A percentile compares a stretch with the other conserved stretches of the same genome.
These are phyloP conservation scores for Emericellopsis atlantica DNA, from an alignment of 2,329 filamentous ascomycete genomes.

Conservation along the genomic window DNA sequence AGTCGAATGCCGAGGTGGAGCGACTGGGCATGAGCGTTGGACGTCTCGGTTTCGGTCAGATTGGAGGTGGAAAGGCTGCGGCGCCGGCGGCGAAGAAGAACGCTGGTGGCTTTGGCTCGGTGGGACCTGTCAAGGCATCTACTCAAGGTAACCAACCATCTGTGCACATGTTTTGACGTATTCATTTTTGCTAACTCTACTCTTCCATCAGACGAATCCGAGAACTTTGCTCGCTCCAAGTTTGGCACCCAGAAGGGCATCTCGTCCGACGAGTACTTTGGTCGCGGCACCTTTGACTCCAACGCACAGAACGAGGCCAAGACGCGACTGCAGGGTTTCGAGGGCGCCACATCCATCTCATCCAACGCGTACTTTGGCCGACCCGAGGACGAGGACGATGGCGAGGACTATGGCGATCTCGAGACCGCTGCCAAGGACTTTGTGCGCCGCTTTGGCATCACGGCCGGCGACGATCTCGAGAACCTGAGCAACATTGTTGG, in stretches of 20 bases:
- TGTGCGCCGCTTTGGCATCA: slow-evolving; percentile 87
- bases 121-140: slow-evolving; percentile 59
- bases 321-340: slow-evolving; percentile 76
- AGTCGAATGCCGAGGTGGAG: slow-evolving; percentile 70
- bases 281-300: slow-evolving; percentile 77
- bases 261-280: slow-evolving; percentile 96
- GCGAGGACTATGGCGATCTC: slow-evolving; percentile 79
- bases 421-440: slow-evolving; percentile 95
- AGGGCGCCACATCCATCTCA: slow-evolving; percentile 83
- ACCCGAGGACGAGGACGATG: slow-evolving; percentile 58
- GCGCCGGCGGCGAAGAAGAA: slow-evolving; percentile 52
- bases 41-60: slow-evolving; percentile 78
- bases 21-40: slow-evolving; percentile 80
- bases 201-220: slow-evolving; percentile 48
- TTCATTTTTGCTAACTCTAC: not conserved
- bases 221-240: slow-evolving; percentile 74
- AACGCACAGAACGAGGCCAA: slow-evolving; percentile 75
- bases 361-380: slow-evolving; percentile 97
- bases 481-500: slow-evolving; percentile 75
- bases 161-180: not conserved
- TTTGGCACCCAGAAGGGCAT: slow-evolving; percentile 93
- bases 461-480: slow-evolving; percentile 89
- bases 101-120: slow-evolving; percentile 76
- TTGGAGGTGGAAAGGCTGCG: slow-evolving; percentile 50
- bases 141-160: slow-evolving; percentile 43